Base-by-base conservation (phyloP, 2,329 filamentous ascomycete genomes). In the Aureobasidium sp. region DNA sequence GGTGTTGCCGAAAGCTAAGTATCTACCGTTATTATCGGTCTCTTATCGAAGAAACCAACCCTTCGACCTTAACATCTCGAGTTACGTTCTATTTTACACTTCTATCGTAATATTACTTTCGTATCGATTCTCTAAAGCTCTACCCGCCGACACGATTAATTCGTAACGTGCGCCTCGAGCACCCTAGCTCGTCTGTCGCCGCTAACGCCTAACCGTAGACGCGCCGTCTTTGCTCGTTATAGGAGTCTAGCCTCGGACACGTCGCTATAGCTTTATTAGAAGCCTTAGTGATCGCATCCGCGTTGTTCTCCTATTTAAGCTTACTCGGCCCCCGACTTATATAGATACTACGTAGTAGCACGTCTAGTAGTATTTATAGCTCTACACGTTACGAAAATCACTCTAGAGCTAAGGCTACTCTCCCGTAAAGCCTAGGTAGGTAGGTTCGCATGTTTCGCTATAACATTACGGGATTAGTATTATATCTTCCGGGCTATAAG, bases 191-290 rank as follows among this genome's bases (percentile, higher is more conserved):
- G 29, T 49, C 45, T 49, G 45, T 49, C 45, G 45, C 45, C 45
- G 45, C 45, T 49, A 27, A 49, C 45, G 45, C 27, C 45, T 27
- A 27, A 49, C 45, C 45, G 45, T 49, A 27, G 45, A 49, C 45
- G 45, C 45, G 45, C 45, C 45, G 45, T 49, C 45, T 49, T 49
- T 49, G 45, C 45, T 49, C 45, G 45, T 49, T 49, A 49, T n/a
- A 49, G 45, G 45, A 49, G 45, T 49, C 5, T 27, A 49, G 45
- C 45, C 45, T 49, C 27, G 45, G 47, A 50, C 47, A 50, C 47
- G 31, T 50, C 47, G 47, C 47, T 50, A 23, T 19, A 37, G 47
- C 31, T 47, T 31, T 25, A 47, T 47, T 25, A 47, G 45, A 47
- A 25, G 45, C 45, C 9, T 47, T 47, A 13, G 23, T 47, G 47